These are phyloP conservation scores for Paramyrothecium sp. DNA, from an alignment of 2,329 filamentous ascomycete species.

Conservation along the genomic window DNA sequence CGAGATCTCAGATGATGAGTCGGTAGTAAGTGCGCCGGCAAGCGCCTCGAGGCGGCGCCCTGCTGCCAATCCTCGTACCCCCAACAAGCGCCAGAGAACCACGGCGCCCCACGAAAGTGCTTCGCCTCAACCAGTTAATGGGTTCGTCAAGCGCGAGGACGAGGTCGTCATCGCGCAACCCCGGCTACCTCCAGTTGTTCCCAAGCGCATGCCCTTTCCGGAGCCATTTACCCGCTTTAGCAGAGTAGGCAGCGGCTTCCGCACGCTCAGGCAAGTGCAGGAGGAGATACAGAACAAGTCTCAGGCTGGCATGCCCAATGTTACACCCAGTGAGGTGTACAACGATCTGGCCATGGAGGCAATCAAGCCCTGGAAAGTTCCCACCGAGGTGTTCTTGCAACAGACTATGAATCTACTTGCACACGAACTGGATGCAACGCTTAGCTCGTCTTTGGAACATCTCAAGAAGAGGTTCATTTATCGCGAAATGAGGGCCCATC, in stretches of 20 bases:
- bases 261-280: conserved; percentile 50
- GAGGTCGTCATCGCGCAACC: conserved; percentile 17
- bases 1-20: conserved; percentile 39
- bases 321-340: conserved; percentile 60
- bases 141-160: conserved; percentile 38
- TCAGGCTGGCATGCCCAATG: conserved; percentile 55
- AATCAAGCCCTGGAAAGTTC: conserved; percentile 56
- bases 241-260: conserved; percentile 36
- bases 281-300: conserved; percentile 53
- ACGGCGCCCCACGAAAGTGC: conserved; percentile 1
- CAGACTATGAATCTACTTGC: conserved; percentile 48
- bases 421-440: conserved; percentile 40
- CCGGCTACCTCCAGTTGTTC: conserved; percentile 6
- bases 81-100: conserved; percentile 30
- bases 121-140: conserved; percentile 4
- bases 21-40: conserved; percentile 24
- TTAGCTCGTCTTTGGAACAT: conserved; percentile 45
- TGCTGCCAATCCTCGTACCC: conserved; percentile 24
- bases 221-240: conserved; percentile 38
- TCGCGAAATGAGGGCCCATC: conserved; percentile 39
- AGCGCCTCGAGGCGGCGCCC: conserved; percentile 26
- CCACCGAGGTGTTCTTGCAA: conserved; percentile 47
- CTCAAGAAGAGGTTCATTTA: conserved; percentile 50
- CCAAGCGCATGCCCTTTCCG: conserved; percentile 15
- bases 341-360: conserved; percentile 56